Conservation (phyloP, 2,329 filamentous ascomycete genomes). For the Pezicula carpinea region DNA sequence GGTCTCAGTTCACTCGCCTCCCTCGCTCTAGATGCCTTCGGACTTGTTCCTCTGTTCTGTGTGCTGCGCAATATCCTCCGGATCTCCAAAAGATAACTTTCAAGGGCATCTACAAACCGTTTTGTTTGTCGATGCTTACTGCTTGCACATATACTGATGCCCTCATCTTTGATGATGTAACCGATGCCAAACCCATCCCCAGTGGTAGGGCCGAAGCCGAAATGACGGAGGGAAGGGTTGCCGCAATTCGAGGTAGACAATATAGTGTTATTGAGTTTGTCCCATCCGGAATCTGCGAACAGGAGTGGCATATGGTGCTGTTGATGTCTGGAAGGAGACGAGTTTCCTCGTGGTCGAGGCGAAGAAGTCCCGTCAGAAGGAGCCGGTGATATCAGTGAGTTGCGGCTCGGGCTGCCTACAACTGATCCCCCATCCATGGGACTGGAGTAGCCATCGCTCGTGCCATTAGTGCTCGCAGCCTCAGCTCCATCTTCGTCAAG, state of each 20-base stretch:
- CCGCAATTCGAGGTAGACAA: constrained; percentile 98
- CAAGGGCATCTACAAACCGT: constrained; percentile 83
- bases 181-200: constrained; percentile 95
- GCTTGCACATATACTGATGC: constrained; percentile 84
- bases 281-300: constrained; percentile 88
- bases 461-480: constrained; percentile 43
- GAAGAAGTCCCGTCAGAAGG: constrained; percentile 14
- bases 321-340: constrained; percentile 44
- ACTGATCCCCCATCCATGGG: constrained; percentile 41
- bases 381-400: constrained; percentile 44
- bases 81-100: constrained; percentile 87
- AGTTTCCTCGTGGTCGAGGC: constrained; percentile 43
- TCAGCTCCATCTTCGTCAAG: constrained; percentile 66
- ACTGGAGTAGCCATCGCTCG: constrained; percentile 60
- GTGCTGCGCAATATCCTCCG: constrained; percentile 75
- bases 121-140: constrained; percentile 93
- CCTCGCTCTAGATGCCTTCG: constrained; percentile 51
- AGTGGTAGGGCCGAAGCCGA: constrained; percentile 92
- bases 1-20: constrained; percentile 44
- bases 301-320: constrained; percentile 63
- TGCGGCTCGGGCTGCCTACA: constrained; percentile 49
- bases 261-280: constrained; percentile 90
- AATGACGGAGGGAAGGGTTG: constrained; percentile 89
- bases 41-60: constrained; percentile 45
- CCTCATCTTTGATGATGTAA: constrained; percentile 97